Evolutionary conservation across 495 filamentous ascomycete genomes (phyloP), one percentile per base, ranked within the genome.

Genomic region (Clohesyomyces aquaticus): DNA sequence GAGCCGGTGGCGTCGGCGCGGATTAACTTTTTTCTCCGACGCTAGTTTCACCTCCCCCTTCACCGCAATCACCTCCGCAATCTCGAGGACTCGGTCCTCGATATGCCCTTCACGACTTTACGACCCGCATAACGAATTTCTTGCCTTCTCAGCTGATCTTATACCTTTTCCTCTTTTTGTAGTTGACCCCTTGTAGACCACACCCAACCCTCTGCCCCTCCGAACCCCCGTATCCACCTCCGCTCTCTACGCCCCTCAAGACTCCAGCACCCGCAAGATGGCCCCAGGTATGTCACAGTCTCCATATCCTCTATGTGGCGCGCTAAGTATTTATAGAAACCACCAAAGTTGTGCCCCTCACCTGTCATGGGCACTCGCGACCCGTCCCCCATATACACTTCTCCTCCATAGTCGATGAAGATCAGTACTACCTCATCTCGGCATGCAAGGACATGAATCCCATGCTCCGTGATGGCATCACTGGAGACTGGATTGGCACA

Each of bases 371-470:
- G 54, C 94, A 98, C 76, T 96, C 92, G 26, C 88, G 94, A 57
- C 94, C 94, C 1, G 92, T 98, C 66, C 93, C 93, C 14, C 94
- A 98, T 77, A 80, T 98, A 66, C 91, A 85, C 74, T 98, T 98
- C 77, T 98, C 95, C 19, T 85, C 88, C 12, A 83, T 95, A 48
- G 78, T 87, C n/a, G 87, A 92, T 70, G 88, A 93, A 50, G 88
- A 93, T 51, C 85, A 88, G 64, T 98, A 96, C 76, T 97, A 96
- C 73, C 77, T 98, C 66, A 92, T 98, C 55, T 96, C 93, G n/a
- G 91, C 93, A 56, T 98, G 95, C 83, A 98, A 98, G 84, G 91
- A 92, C 95, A 76, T 53, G 59, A 97, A 97, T 74, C 94, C 94
- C 32, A 98, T 98, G 93, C 89, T 98, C 69, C 88, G 94, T 57